Conservation (phyloP, 305 asterid genomes). For the Fraxinus baroniana region DNA sequence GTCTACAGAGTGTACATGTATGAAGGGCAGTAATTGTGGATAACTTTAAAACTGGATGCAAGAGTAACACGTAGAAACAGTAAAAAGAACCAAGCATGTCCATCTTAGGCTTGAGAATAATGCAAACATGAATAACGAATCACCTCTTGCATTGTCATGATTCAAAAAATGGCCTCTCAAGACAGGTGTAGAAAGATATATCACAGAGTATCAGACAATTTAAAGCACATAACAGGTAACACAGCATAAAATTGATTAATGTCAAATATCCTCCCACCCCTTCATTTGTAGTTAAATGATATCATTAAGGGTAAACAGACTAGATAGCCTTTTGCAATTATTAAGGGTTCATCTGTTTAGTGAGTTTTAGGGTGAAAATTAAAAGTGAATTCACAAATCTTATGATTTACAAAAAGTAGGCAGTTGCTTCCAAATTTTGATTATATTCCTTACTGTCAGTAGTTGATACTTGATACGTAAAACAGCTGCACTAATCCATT, state of each 20-base stretch:
- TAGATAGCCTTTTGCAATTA: background rate
- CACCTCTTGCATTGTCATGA: background rate
- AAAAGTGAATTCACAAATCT: background rate
- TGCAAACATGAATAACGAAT: background rate
- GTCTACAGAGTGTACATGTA: background rate
- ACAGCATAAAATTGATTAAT: background rate
- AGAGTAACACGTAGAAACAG: background rate
- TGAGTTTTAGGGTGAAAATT: background rate
- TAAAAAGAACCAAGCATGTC: background rate
- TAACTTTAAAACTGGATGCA: conserved; percentile 2
- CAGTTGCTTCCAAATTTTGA: background rate
- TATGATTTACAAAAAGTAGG: background rate
- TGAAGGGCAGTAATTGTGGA: background rate
- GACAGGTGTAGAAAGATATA: background rate
- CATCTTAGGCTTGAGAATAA: background rate
- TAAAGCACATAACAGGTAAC: background rate
- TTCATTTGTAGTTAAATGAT: background rate
- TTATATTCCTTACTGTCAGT: background rate
- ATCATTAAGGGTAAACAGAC: background rate
- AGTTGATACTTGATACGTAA: background rate
- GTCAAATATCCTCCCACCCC: background rate
- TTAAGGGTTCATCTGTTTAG: background rate
- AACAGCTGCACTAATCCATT: background rate
- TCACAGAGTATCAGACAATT: background rate
- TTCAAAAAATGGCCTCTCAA: background rate